Evolutionary conservation across 73 alveolate species (phyloP), one percentile per base, ranked within the genome.

Genomic region (Paramecium bursaria): DNA sequence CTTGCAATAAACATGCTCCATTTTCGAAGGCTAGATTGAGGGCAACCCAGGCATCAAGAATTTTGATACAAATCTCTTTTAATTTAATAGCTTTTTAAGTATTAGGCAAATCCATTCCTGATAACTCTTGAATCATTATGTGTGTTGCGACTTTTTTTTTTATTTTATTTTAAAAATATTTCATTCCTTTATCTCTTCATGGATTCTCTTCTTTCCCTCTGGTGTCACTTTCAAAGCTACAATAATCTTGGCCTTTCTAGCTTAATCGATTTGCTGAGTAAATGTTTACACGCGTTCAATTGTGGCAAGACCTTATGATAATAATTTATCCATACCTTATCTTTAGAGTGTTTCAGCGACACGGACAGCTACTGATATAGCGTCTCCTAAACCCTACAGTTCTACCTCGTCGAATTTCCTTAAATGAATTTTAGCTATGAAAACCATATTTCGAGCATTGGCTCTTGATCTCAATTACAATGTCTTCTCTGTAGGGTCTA

Each of bases 331-430:
- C 13, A 15, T 51, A 67, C 82, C 82, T 57, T 67, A 67, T 67
- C 82, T 67, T 57, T 67, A 67, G n/a, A 67, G 55, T 14, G 82
- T 67, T 67, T 67, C 82, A 19, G 82, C 82, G 44, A 42, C 26
- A 25, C 82, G 26, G 10, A 67, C 82, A 19, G 82, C 82, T 19
- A 53, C 82, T 31, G 82, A 31, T 9, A 67, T 67, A 17, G 82
- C 82, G 5, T 67, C 82, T 21, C 82, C 82, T 17, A 67, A 57
- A 33, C 60, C 82, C 22, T 67, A 57, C 26, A 67, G 14, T 42
- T 67, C 82, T 4, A 67, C 82, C 50, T 67, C 53, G 19, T 67
- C 82, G 44, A 67, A 67, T 17, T 67, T 67, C 82, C 44, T 67
- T 29, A 67, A 67, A 42, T 30, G 44, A 26, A 67, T 67, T 47